phyloP scores from a whole-genome alignment of 306 rosid species.

The Prunus padus region DNA sequence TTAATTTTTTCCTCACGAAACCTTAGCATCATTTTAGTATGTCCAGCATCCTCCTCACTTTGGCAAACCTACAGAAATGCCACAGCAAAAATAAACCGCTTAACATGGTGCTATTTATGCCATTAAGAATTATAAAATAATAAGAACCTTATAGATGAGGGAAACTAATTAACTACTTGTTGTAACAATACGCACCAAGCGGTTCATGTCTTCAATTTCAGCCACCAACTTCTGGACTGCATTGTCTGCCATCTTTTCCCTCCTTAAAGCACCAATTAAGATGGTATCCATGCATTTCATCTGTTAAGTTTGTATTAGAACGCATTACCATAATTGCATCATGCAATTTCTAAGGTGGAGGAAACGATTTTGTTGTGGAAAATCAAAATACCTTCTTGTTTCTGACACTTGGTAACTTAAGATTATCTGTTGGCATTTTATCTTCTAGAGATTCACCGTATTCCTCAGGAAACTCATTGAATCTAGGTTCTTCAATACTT shows the following conservation, averaged over 20 bases:
- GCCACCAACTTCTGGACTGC: conserved; percentile 56
- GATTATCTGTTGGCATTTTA: conserved; percentile 29
- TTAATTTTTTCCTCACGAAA: conserved; percentile 68
- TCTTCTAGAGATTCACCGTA: conserved; percentile 27
- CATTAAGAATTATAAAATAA: conserved; percentile 6
- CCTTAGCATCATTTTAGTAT: conserved; percentile 46
- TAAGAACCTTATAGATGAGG: conserved; percentile 8
- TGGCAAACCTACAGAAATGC: conserved; percentile 58
- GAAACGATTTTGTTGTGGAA: conserved; percentile 1
- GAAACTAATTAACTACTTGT: conserved; percentile 8
- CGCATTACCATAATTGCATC: conserved; percentile 20
- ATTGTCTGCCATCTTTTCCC: conserved; percentile 71
- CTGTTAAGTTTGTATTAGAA: conserved; percentile 49
- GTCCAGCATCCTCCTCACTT: conserved; percentile 64
- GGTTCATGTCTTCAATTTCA: conserved; percentile 52
- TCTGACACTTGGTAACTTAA: conserved; percentile 27
- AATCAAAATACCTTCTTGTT: conserved; percentile 49
- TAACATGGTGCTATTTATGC: conserved; percentile 12
- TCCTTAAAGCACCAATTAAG: conserved; percentile 69
- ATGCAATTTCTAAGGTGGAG: conserved; percentile 13
- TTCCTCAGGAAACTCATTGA: conserved; percentile 44
- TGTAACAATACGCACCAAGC: conserved; percentile 50
- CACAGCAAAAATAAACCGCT: conserved; percentile 28
- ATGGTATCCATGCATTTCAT: conserved; percentile 52
- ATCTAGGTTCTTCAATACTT: conserved; percentile 46